Percentiles rank a stretch among this genome's conserved stretches.
These are phyloP conservation scores for Pleurotus eryngii DNA, from an alignment of 768 basidiomycete genomes.

Conservation along the genomic window DNA sequence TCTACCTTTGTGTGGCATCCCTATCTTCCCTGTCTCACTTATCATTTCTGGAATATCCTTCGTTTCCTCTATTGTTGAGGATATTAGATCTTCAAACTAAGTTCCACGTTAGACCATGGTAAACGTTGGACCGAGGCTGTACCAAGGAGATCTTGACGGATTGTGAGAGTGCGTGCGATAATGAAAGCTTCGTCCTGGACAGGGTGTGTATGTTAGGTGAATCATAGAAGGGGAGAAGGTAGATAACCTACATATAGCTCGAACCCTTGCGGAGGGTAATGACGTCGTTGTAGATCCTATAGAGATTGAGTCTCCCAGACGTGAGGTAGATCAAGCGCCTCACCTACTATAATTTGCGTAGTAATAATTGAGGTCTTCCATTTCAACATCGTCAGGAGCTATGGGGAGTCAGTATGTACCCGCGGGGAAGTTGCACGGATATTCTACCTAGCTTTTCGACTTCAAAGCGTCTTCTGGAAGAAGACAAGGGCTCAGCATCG, in stretches of 20 bases:
- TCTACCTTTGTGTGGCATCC: slow-evolving; percentile 77
- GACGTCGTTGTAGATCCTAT: slow-evolving; percentile 94
- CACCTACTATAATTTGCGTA: slow-evolving; percentile 96
- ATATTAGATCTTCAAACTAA: slow-evolving; percentile 90
- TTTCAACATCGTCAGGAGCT: slow-evolving; percentile 89
- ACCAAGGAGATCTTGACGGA: slow-evolving; percentile 96
- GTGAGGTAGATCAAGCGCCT: slow-evolving; percentile 15
- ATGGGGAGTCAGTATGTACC: slow-evolving; percentile 9
- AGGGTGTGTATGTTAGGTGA: background rate
- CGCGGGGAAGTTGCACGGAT: background rate
- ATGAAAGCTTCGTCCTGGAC: slow-evolving; percentile 87
- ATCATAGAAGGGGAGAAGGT: slow-evolving; percentile 8
- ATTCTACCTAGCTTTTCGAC: slow-evolving; percentile 75
- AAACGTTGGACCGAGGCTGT: slow-evolving; percentile 5
- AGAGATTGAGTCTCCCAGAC: background rate
- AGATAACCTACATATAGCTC: slow-evolving; percentile 77
- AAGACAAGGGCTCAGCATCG: slow-evolving; percentile 8
- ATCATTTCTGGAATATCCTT: slow-evolving; percentile 94
- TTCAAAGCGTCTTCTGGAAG: slow-evolving; percentile 84
- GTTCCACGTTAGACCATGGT: background rate
- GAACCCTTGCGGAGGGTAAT: slow-evolving; percentile 93
- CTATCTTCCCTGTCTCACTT: slow-evolving; percentile 92
- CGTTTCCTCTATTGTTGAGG: slow-evolving; percentile 91
- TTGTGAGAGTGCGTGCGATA: slow-evolving; percentile 93
- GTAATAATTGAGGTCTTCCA: slow-evolving; percentile 97